phyloP scores from a whole-genome alignment of 352 stramenopile genomes.

The Phytophthora sp. region DNA sequence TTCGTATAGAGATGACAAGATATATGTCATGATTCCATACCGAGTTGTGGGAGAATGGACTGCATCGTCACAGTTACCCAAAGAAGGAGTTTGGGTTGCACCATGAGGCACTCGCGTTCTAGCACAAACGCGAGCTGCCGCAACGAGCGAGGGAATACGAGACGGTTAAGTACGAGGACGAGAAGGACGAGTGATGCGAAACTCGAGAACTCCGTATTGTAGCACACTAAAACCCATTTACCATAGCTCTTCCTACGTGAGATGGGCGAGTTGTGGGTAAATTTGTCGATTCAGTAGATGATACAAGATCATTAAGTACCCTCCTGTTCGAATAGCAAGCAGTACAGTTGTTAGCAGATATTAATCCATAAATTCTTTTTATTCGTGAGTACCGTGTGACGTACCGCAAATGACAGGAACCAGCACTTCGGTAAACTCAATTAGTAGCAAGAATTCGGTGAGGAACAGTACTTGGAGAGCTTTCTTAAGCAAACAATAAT shows the following conservation, averaged over 20 bases:
- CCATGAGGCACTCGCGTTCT: conserved; percentile 28
- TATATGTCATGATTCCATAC: too few relatives aligned
- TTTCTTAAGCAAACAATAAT: conserved; percentile 22
- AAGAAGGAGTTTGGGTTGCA: conserved; percentile 31
- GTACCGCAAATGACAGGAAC: conserved; percentile 43
- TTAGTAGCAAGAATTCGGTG: conserved; percentile 48
- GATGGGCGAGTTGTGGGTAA: conserved; percentile 32
- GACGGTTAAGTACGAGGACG: conserved; percentile 18
- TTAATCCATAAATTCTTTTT: background rate
- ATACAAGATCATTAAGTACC: conserved; percentile 36
- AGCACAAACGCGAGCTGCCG: conserved; percentile 35
- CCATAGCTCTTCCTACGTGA: conserved; percentile 13
- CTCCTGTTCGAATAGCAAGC: conserved; percentile 5
- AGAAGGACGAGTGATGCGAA: conserved; percentile 21
- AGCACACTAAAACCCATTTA: conserved; percentile 15
- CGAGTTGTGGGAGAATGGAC: conserved; percentile 25
- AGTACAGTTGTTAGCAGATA: background rate
- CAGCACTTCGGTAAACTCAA: conserved; percentile 47
- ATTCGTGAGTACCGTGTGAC: background rate
- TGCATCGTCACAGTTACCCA: conserved; percentile 38
- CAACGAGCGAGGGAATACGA: conserved; percentile 16
- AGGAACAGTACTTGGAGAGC: conserved; percentile 38
- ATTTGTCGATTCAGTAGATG: conserved; percentile 39
- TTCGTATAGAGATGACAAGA: too few relatives aligned
- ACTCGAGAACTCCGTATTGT: conserved; percentile 26